Percentiles rank a stretch among this genome's conserved stretches.
These are phyloP conservation scores for Nicotiana tomentosiformis DNA, from an alignment of 257 asterid genomes.

Conservation along the genomic window DNA sequence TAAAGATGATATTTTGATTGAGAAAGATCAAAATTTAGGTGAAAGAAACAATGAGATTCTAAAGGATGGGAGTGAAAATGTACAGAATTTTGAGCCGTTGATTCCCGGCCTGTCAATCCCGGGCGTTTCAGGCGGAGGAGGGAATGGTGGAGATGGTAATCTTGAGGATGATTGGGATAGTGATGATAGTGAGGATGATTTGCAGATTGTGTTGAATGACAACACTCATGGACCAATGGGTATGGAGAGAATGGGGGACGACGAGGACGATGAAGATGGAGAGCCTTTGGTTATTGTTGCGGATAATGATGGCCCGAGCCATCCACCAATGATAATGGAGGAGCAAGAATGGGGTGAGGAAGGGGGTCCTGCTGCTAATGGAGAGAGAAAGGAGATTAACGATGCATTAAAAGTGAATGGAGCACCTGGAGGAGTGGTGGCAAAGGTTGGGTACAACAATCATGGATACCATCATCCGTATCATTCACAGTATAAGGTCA, in stretches of 20 bases:
- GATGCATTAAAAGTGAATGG: conserved; percentile 61
- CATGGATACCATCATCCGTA: conserved; percentile 62
- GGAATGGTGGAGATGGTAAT: conserved; percentile 24
- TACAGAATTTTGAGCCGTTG: conserved; percentile 21
- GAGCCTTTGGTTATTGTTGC: conserved; percentile 78
- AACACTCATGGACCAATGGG: conserved; percentile 47
- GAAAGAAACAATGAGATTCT: conserved; percentile 8
- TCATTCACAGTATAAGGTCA: conserved; percentile 98
- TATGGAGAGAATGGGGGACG: conserved; percentile 42
- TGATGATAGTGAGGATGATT: conserved; percentile 68
- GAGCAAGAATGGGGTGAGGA: conserved; percentile 78
- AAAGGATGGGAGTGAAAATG: conserved; percentile 16
- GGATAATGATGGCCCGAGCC: conserved; percentile 49
- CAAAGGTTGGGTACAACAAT: conserved; percentile 60
- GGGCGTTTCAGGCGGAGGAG: conserved; percentile 49
- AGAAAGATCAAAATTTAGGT: conserved; percentile 24
- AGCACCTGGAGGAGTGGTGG: conserved; percentile 42
- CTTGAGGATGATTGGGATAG: conserved; percentile 61
- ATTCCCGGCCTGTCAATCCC: conserved; percentile 46
- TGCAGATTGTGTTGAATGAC: conserved; percentile 75
- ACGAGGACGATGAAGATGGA: conserved; percentile 70
- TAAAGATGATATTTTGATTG: conserved; percentile 44
- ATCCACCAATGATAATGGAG: conserved; percentile 40
- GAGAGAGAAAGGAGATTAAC: conserved; percentile 64
- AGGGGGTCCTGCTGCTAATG: conserved; percentile 46